These are phyloP conservation scores for Metarhizium robertsii DNA, from an alignment of 2,329 filamentous ascomycete genomes.

Conservation along the genomic window DNA sequence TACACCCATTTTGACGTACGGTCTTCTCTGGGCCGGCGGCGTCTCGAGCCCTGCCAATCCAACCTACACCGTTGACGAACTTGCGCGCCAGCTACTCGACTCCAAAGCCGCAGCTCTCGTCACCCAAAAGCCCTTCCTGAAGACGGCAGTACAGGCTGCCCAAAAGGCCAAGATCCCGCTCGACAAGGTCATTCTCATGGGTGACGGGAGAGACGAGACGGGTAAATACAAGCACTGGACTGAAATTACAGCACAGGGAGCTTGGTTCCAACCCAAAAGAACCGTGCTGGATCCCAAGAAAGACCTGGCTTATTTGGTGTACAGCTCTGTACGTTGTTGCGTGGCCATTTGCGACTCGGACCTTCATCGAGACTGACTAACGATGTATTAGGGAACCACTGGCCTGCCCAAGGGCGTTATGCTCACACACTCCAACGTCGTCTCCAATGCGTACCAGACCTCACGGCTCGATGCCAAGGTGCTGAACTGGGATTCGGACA, in stretches of 20 bases:
- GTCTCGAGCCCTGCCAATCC: slow-evolving; percentile 81
- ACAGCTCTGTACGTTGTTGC: slow-evolving; percentile 48
- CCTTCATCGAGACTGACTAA: background rate
- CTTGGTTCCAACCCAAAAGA: slow-evolving; percentile 41
- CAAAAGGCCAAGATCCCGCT: slow-evolving; percentile 58
- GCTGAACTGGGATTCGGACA: slow-evolving; percentile 55
- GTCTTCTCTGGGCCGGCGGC: slow-evolving; percentile 74
- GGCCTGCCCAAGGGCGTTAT: slow-evolving; percentile 87
- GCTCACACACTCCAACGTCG: slow-evolving; percentile 74
- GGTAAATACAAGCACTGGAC: slow-evolving; percentile 62
- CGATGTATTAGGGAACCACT: slow-evolving; percentile 59
- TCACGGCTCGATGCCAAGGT: slow-evolving; percentile 43
- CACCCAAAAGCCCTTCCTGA: slow-evolving; percentile 61
- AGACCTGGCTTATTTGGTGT: slow-evolving; percentile 78
- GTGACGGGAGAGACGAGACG: slow-evolving; percentile 52
- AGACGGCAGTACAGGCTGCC: slow-evolving; percentile 58
- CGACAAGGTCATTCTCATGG: slow-evolving; percentile 67
- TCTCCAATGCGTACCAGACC: slow-evolving; percentile 60
- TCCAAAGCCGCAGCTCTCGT: slow-evolving; percentile 64
- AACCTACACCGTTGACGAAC: slow-evolving; percentile 72
- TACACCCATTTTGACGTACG: slow-evolving; percentile 67
- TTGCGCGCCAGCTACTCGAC: slow-evolving; percentile 76
- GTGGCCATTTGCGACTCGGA: background rate
- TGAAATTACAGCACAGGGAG: slow-evolving; percentile 50
- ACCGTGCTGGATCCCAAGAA: slow-evolving; percentile 56